A percentile compares a stretch with the other conserved stretches of the same genome.
Conservation (phyloP, 2,329 filamentous ascomycete genomes). For the Colletotrichum lindemuthianum region DNA sequence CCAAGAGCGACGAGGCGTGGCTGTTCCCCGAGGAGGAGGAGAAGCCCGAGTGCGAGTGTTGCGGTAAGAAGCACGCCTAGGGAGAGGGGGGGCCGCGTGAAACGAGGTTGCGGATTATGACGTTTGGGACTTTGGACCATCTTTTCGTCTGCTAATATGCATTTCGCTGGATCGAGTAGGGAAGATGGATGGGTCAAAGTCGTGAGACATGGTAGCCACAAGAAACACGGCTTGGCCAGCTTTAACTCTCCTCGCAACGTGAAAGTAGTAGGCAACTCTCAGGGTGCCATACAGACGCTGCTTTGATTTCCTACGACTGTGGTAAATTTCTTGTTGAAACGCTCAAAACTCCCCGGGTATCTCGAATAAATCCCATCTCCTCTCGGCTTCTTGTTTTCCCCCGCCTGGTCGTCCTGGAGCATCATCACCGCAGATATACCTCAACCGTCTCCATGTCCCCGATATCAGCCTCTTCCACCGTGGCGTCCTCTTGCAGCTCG, state of each 20-base stretch:
- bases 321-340: background rate
- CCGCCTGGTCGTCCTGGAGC: background rate
- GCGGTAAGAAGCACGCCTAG: conserved; percentile 12
- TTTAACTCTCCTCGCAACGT: too few species aligned
- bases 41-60: conserved; percentile 6
- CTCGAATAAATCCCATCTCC: conserved; percentile 21
- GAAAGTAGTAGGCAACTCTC: too few species aligned
- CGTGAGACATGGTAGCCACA: too few species aligned
- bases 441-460: conserved; percentile 81
- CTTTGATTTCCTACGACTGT: too few species aligned
- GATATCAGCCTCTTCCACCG: conserved; percentile 75
- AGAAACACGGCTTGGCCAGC: too few species aligned
- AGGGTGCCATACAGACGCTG: too few species aligned
- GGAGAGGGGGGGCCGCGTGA: too few species aligned
- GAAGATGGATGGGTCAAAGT: too few species aligned
- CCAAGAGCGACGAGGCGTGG: background rate
- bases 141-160: background rate
- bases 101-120: too few species aligned
- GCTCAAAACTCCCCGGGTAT: conserved; percentile 32
- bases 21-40: conserved; percentile 2
- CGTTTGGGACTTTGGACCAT: background rate
- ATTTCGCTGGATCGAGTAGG: too few species aligned
- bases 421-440: conserved; percentile 65
- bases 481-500: conserved; percentile 66
- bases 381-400: too few species aligned